These are phyloP conservation scores for Thermomyces lanuginosus DNA, from an alignment of 2,329 filamentous ascomycete species.

Conservation along the genomic window DNA sequence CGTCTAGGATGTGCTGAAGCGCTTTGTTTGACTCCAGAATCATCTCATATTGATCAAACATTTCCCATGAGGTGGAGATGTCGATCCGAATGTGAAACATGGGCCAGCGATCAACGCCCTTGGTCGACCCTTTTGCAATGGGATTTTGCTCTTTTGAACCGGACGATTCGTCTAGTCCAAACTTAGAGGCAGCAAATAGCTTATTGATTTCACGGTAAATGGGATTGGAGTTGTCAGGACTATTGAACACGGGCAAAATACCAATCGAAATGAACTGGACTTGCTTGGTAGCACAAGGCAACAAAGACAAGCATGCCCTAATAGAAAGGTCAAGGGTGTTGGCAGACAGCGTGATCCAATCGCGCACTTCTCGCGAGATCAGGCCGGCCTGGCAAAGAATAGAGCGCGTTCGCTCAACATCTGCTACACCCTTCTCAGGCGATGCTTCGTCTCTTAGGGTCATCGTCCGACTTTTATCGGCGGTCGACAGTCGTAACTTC, in stretches of 20 bases:
- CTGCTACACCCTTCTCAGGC: slow-evolving; percentile 7
- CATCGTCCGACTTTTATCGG: slow-evolving; percentile 22
- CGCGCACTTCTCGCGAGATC: slow-evolving; percentile 33
- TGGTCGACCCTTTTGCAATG: slow-evolving; percentile 35
- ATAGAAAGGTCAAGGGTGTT: slow-evolving; percentile 46
- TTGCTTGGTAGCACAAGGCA: slow-evolving; percentile 53
- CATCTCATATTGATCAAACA: slow-evolving; percentile 25
- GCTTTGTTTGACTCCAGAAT: slow-evolving; percentile 22
- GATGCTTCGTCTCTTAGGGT: slow-evolving; percentile 11
- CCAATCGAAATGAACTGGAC: slow-evolving; percentile 72
- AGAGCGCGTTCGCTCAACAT: slow-evolving; percentile 25
- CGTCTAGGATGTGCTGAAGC: slow-evolving; percentile 42
- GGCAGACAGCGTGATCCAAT: slow-evolving; percentile 59
- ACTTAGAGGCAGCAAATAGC: slow-evolving; percentile 59
- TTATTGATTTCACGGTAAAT: slow-evolving; percentile 66
- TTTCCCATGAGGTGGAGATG: slow-evolving; percentile 26
- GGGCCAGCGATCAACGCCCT: slow-evolving; percentile 65
- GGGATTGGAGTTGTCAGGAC: slow-evolving; percentile 42
- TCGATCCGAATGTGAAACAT: slow-evolving; percentile 71
- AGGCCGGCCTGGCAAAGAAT: slow-evolving; percentile 52
- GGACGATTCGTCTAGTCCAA: slow-evolving; percentile 37
- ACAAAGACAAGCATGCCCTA: slow-evolving; percentile 53
- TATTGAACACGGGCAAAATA: slow-evolving; percentile 43
- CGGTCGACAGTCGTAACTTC: slow-evolving; percentile 44
- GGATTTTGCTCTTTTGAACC: slow-evolving; percentile 25